A percentile compares a stretch with the other conserved stretches of the same genome.
Evolutionary conservation across 2,329 filamentous ascomycete genomes (phyloP).

Genomic region (Cladosporium colombiae): DNA sequence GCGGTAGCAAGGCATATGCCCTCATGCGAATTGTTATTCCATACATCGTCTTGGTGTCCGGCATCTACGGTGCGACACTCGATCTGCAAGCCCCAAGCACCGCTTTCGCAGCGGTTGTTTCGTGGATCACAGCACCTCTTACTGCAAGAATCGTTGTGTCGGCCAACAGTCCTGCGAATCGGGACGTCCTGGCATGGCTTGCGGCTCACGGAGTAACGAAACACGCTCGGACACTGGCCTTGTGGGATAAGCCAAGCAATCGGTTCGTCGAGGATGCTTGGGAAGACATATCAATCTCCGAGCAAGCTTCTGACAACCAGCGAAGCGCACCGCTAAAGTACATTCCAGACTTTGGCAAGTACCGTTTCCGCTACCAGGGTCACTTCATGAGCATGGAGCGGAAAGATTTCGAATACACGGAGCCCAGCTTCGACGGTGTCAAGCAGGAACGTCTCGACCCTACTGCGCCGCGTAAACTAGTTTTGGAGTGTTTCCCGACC

Average conservation of each 20-base stretch:
- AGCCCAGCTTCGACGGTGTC: neutral
- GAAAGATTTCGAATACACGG: neutral
- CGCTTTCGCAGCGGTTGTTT: neutral
- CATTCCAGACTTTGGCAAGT: conserved; percentile 32
- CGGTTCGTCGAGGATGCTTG: neutral
- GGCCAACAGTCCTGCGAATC: neutral
- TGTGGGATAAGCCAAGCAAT: neutral
- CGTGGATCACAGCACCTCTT: neutral
- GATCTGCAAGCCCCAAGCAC: neutral
- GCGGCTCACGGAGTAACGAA: neutral
- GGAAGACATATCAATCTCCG: neutral
- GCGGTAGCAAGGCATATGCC: neutral
- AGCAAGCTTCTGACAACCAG: neutral
- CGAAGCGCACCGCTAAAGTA: conserved; percentile 25
- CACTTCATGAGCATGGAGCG: conserved; percentile 20
- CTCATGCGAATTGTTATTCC: neutral
- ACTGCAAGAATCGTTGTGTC: neutral
- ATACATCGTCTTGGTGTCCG: neutral
- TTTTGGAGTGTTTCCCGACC: neutral
- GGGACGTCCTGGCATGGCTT: neutral
- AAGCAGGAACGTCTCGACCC: conserved; percentile 27
- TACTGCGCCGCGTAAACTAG: neutral
- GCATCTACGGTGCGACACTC: neutral
- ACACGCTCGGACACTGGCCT: neutral
- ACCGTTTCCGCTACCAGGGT: conserved; percentile 15